Conservation (phyloP, 2,329 filamentous ascomycete species). For the Fusarium pininemorale region DNA sequence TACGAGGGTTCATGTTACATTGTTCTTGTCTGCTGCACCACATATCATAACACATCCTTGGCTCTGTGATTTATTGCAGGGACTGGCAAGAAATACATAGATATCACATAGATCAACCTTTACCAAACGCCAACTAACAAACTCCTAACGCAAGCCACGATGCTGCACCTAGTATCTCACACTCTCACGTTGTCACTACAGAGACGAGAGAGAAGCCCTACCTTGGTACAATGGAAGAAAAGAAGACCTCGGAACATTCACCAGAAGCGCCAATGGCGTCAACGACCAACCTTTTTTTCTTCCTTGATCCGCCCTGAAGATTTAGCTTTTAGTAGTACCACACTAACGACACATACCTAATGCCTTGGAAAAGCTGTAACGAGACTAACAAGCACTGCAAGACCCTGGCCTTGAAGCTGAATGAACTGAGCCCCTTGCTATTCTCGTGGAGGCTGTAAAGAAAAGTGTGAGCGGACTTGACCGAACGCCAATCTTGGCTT, state of each 20-base stretch:
- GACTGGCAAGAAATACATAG: background rate
- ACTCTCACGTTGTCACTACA: conserved; percentile 12
- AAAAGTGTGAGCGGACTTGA: conserved; percentile 21
- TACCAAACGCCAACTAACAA: background rate
- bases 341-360: conserved; percentile 5
- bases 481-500: conserved; percentile 25
- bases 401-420: background rate
- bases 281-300: conserved; percentile 4
- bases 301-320: background rate
- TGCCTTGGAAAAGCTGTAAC: conserved; percentile 27
- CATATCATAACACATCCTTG: background rate
- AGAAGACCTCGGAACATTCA: conserved; percentile 14
- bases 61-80: background rate
- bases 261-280: conserved; percentile 30
- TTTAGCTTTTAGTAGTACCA: conserved; percentile 12
- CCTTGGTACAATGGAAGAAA: background rate
- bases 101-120: background rate
- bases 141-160: conserved; percentile 11
- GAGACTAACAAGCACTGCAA: background rate
- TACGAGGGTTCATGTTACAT: conserved; percentile 4
- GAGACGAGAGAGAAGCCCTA: background rate
- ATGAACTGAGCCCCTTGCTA: conserved; percentile 13
- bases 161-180: background rate
- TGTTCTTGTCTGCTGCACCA: background rate
- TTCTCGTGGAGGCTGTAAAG: background rate